A percentile compares a stretch with the other conserved stretches of the same genome.
Evolutionary conservation across 2,329 filamentous ascomycete genomes (phyloP).

Genomic region (Talaromyces atroroseus): DNA sequence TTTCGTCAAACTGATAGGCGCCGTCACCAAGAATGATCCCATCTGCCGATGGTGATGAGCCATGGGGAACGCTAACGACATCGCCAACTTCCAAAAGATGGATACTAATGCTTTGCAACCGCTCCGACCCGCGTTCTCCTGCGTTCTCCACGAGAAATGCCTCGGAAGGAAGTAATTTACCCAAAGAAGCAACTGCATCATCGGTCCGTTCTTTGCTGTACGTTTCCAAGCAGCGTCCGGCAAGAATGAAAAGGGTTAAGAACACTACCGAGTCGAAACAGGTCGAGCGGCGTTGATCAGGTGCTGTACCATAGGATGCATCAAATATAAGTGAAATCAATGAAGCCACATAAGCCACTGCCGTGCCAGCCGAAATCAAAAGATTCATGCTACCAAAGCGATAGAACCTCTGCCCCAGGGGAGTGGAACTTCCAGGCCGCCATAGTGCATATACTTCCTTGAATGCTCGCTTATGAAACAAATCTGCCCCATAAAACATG

Average conservation of each 20-base stretch:
- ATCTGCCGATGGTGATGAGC: conserved; percentile 79
- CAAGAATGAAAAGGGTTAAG: conserved; percentile 77
- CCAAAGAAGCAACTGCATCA: conserved; percentile 74
- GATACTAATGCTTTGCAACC: conserved; percentile 48
- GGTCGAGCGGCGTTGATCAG: conserved; percentile 53
- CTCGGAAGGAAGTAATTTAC: conserved; percentile 69
- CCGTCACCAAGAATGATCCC: conserved; percentile 55
- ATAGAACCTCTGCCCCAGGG: conserved; percentile 70
- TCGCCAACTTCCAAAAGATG: conserved; percentile 73
- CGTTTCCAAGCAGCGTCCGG: conserved; percentile 58
- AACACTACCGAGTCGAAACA: conserved; percentile 96
- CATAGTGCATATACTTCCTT: conserved; percentile 76
- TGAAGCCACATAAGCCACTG: conserved; percentile 80
- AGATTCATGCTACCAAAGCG: conserved; percentile 97
- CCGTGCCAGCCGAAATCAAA: conserved; percentile 81
- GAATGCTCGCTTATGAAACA: conserved; percentile 72
- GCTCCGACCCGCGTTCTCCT: conserved; percentile 3
- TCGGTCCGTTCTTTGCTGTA: conserved; percentile 90
- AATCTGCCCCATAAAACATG: conserved; percentile 78
- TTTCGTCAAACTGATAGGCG: conserved; percentile 74
- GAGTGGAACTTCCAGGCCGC: conserved; percentile 67
- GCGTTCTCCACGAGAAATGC: conserved; percentile 57
- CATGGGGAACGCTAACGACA: conserved; percentile 67
- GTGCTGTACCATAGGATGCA: conserved; percentile 26
- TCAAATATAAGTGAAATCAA: conserved; percentile 69